Conservation (phyloP, 2,329 filamentous ascomycete species). For the Parafenestella ontariensis region DNA sequence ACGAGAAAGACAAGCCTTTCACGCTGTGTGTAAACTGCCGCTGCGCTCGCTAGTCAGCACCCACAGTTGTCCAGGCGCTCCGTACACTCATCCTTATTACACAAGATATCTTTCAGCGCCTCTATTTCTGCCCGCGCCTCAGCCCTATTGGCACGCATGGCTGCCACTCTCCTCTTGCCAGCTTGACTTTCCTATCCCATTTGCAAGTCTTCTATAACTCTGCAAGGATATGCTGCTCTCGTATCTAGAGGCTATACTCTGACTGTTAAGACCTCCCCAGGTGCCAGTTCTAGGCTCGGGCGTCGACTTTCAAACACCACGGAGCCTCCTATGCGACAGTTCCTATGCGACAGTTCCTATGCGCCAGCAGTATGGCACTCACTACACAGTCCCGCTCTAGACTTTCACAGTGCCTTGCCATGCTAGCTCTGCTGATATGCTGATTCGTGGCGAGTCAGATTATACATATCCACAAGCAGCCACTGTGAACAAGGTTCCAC, state of each 20-base stretch:
- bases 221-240: not conserved
- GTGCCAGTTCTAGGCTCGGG: conserved; percentile 18
- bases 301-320: conserved; percentile 15
- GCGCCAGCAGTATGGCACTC: conserved; percentile 12
- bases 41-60: conserved; percentile 8
- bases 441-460: conserved; percentile 3
- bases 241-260: not conserved
- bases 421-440: not conserved
- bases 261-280: not conserved
- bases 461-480: conserved; percentile 2
- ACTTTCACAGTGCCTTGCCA: not conserved
- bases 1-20: not conserved
- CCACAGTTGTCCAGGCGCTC: conserved; percentile 20
- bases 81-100: conserved; percentile 2
- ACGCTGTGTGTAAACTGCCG: conserved; percentile 1
- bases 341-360: too few species aligned
- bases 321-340: conserved; percentile 17
- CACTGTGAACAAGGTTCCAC: conserved; percentile 6
- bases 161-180: not conserved
- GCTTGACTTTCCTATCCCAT: not conserved
- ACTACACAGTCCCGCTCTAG: conserved; percentile 8
- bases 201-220: not conserved
- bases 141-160: not conserved
- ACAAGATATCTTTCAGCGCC: not conserved
- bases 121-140: not conserved